Evolutionary conservation across 768 basidiomycete genomes (phyloP).

Genomic region (Cystobasidiopsis lactophilus): DNA sequence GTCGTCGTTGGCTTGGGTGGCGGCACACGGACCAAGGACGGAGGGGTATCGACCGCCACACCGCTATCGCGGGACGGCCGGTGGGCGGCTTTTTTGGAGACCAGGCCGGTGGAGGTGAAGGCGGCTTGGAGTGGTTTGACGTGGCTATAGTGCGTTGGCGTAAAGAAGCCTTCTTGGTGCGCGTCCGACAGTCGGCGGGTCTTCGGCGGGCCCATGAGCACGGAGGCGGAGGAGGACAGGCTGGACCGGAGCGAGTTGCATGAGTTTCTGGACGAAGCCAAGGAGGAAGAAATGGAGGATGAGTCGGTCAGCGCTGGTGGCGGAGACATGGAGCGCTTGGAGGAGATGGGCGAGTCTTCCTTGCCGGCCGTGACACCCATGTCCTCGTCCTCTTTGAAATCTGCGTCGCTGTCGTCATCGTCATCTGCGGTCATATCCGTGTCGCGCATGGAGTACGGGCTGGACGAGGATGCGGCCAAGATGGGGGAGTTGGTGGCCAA

Average conservation of each 20-base stretch:
- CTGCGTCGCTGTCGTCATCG: slow-evolving; percentile 9
- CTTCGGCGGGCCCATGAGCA: neutral
- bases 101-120: slow-evolving; percentile 27
- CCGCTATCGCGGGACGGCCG: slow-evolving; percentile 7
- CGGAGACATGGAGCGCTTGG: neutral
- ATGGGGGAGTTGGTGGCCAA: slow-evolving; percentile 15
- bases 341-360: slow-evolving; percentile 1
- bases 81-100: slow-evolving; percentile 26
- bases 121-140: slow-evolving; percentile 22
- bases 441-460: neutral
- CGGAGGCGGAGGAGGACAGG: neutral
- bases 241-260: neutral
- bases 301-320: slow-evolving; percentile 16
- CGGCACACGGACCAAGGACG: slow-evolving; percentile 1
- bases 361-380: slow-evolving; percentile 9
- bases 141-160: slow-evolving; percentile 19
- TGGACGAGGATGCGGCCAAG: slow-evolving; percentile 1
- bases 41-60: slow-evolving; percentile 8
- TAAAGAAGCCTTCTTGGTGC: slow-evolving; percentile 10
- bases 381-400: slow-evolving; percentile 10
- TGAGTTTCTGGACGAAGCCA: slow-evolving; percentile 4
- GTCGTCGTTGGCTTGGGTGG: too few species aligned
- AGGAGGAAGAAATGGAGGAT: slow-evolving; percentile 12
- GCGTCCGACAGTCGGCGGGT: neutral
- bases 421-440: neutral